Conservation (phyloP, 495 filamentous ascomycete species). For the Aspergillus baeticus region DNA sequence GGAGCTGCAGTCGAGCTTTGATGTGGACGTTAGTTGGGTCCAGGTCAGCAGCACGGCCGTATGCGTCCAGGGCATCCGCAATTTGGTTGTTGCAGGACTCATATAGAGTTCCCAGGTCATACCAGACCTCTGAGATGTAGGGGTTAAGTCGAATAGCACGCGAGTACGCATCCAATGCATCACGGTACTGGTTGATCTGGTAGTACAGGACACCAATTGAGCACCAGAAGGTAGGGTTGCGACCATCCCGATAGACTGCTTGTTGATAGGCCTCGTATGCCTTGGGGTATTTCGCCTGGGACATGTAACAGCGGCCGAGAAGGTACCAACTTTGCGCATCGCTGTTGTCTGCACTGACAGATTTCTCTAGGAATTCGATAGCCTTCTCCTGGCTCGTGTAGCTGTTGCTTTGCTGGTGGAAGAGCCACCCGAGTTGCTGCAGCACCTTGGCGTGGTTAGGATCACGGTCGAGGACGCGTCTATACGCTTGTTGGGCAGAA, state of each 20-base stretch:
- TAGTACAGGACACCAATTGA: conserved; percentile 99
- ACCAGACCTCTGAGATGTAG: conserved; percentile 99
- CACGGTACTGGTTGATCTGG: conserved; percentile 99
- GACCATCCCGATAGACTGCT: conserved; percentile 95
- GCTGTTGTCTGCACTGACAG: conserved; percentile 85
- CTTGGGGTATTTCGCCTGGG: conserved; percentile 97
- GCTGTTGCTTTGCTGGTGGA: conserved; percentile 89
- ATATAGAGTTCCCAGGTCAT: conserved; percentile 95
- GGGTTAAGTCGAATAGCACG: conserved; percentile 97
- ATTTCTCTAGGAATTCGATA: conserved; percentile 97
- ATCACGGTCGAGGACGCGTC: conserved; percentile 89
- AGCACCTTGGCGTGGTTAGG: conserved; percentile 97
- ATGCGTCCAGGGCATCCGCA: conserved; percentile 92
- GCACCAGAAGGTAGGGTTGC: conserved; percentile 99
- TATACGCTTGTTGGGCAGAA: conserved; percentile 85
- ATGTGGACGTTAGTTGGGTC: conserved; percentile 94
- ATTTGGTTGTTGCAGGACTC: conserved; percentile 99
- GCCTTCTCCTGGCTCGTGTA: conserved; percentile 92
- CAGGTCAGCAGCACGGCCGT: conserved; percentile 89
- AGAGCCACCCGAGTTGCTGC: conserved; percentile 96
- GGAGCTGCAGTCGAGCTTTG: conserved; percentile 86
- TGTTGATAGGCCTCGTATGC: conserved; percentile 99
- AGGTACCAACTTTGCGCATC: conserved; percentile 99
- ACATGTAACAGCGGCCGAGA: conserved; percentile 98
- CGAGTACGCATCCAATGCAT: conserved; percentile 97